Percentiles rank a stretch among this genome's conserved stretches.
Conservation (phyloP, 768 basidiomycete species). For the Phylloporus rhodoxanthus region DNA sequence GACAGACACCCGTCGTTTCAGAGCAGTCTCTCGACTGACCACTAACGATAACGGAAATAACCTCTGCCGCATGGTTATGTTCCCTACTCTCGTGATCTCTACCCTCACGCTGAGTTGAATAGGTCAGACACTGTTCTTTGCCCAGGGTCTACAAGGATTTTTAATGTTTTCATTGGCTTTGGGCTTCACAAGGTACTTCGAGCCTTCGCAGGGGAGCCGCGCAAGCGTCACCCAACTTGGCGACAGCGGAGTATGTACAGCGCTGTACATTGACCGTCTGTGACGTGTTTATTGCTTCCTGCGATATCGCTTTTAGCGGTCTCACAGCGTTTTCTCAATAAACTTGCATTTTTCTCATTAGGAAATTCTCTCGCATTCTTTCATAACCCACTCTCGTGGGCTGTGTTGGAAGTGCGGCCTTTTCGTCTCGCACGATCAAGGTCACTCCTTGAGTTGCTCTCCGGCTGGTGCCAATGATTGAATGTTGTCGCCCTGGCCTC, state of each 20-base stretch:
- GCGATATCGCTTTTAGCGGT: background rate
- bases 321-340: background rate
- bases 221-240: background rate
- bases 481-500: background rate
- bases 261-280: background rate
- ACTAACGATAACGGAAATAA: constrained; percentile 26
- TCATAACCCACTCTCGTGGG: background rate
- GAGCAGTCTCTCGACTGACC: background rate
- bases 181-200: too few species aligned
- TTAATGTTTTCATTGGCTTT: background rate
- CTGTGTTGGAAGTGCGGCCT: background rate
- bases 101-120: background rate
- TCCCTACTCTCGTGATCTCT: background rate
- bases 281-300: background rate
- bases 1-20: too few species aligned
- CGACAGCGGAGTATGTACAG: background rate
- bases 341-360: background rate
- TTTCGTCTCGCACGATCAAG: background rate
- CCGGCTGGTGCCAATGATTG: background rate
- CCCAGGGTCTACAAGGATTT: background rate
- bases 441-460: background rate
- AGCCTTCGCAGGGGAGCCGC: background rate
- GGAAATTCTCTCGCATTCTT: background rate
- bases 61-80: constrained; percentile 10
- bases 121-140: background rate